phyloP scores from a whole-genome alignment of 495 filamentous ascomycete species.

The Penicillium silybi region DNA sequence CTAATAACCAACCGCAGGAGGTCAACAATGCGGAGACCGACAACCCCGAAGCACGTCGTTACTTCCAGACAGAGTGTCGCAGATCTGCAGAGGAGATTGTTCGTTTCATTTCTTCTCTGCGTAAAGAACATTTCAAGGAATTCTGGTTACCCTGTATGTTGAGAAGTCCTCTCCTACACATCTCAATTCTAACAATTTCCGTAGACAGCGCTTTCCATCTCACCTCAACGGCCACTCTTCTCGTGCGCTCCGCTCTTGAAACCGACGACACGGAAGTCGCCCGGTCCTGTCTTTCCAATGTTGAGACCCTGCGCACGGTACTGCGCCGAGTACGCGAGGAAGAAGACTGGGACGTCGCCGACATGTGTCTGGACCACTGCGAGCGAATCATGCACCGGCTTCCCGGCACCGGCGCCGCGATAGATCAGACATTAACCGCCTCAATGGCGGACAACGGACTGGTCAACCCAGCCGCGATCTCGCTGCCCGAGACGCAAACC shows the following conservation, averaged over 20 bases:
- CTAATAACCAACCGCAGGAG: constrained; percentile 27
- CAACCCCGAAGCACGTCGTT: constrained; percentile 42
- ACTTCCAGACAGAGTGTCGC: constrained; percentile 48
- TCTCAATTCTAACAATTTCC: constrained; percentile 14
- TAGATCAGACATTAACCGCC: constrained; percentile 16
- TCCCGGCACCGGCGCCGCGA: constrained; percentile 23
- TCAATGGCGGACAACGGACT: constrained; percentile 27
- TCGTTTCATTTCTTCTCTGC: constrained; percentile 45
- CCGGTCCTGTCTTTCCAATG: constrained; percentile 39
- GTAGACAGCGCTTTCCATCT: constrained; percentile 48
- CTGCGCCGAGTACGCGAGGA: constrained; percentile 49
- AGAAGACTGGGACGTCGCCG: constrained; percentile 52
- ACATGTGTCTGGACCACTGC: constrained; percentile 52
- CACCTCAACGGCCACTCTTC: constrained; percentile 45
- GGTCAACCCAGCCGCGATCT: constrained; percentile 43
- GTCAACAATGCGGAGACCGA: constrained; percentile 43
- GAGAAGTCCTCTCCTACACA: not conserved
- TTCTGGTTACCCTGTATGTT: constrained; percentile 48
- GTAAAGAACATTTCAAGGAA: constrained; percentile 42
- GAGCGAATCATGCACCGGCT: constrained; percentile 44
- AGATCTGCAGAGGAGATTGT: constrained; percentile 50
- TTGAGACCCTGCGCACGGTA: constrained; percentile 39
- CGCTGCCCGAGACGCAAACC: constrained; percentile 44
- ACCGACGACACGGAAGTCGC: constrained; percentile 39
- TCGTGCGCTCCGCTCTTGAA: constrained; percentile 47